Percentiles rank a stretch among this genome's conserved stretches.
Evolutionary conservation across 2,329 filamentous ascomycete genomes (phyloP).

Genomic region (Arachnopeziza araneosa): DNA sequence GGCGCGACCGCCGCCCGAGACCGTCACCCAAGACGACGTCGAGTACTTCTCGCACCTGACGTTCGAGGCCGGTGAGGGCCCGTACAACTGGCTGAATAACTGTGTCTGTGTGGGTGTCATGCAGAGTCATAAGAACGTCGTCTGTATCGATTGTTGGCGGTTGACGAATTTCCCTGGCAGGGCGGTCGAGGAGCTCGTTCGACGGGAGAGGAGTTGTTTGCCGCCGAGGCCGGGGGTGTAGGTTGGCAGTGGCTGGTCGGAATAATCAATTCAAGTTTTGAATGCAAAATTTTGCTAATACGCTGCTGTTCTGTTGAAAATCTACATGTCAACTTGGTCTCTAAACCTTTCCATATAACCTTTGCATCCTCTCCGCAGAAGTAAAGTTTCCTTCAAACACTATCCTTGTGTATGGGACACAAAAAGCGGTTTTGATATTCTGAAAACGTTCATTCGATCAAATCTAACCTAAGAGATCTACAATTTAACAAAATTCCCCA

Average conservation of each 20-base stretch:
- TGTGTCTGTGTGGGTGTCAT: not conserved
- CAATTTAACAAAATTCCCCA: not conserved
- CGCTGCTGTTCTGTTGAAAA: too few species aligned
- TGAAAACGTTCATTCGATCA: too few species aligned
- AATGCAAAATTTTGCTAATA: too few species aligned
- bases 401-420: too few species aligned
- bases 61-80: not conserved
- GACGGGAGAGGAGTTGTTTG: not conserved
- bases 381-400: too few species aligned
- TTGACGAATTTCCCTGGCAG: not conserved
- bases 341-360: too few species aligned
- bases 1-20: not conserved
- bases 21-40: not conserved
- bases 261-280: too few species aligned
- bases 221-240: not conserved
- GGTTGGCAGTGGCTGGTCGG: not conserved
- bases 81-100: not conserved
- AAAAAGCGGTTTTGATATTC: too few species aligned
- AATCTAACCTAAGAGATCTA: not conserved
- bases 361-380: too few species aligned
- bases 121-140: not conserved
- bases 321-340: too few species aligned
- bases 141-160: not conserved
- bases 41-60: not conserved
- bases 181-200: not conserved